Conservation (phyloP, 2,329 filamentous ascomycete species). For the Stromatinia cepivora region DNA sequence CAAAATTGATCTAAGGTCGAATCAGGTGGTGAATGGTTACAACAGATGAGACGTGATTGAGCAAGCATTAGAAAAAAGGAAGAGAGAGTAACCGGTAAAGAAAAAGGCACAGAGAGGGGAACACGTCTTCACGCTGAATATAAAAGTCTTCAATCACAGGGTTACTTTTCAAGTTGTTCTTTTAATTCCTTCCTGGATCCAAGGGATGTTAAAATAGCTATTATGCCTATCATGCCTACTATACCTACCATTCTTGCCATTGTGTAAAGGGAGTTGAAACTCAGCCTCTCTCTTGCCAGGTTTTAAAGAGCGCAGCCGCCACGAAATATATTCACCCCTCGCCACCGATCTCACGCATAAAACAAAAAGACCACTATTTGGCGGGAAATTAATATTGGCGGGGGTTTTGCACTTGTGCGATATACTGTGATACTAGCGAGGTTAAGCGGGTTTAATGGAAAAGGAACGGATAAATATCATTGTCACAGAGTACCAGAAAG, state of each 20-base stretch:
- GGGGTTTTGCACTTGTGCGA: not conserved
- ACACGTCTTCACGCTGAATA: not conserved
- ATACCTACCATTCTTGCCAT: not conserved
- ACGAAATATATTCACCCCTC: not conserved
- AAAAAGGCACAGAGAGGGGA: not conserved
- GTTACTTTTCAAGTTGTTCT: not conserved
- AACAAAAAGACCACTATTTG: not conserved
- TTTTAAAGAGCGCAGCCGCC: constrained; percentile 4
- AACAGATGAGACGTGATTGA: constrained; percentile 3
- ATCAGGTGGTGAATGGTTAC: not conserved
- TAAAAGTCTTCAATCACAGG: not conserved
- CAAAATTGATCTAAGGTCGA: not conserved
- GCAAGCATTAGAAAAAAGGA: not conserved
- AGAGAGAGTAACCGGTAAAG: not conserved
- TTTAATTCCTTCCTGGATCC: constrained; percentile 9
- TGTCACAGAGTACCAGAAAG: not conserved
- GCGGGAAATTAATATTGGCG: not conserved
- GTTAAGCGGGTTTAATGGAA: not conserved
- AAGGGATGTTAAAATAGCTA: not conserved
- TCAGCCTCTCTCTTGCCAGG: not conserved
- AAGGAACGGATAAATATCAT: not conserved
- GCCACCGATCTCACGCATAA: not conserved
- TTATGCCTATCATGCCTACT: no score
- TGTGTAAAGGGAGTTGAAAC: constrained; percentile 14
- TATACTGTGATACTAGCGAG: not conserved